These are phyloP conservation scores for Phialocephala subalpina DNA, from an alignment of 2,329 filamentous ascomycete genomes.

Conservation along the genomic window DNA sequence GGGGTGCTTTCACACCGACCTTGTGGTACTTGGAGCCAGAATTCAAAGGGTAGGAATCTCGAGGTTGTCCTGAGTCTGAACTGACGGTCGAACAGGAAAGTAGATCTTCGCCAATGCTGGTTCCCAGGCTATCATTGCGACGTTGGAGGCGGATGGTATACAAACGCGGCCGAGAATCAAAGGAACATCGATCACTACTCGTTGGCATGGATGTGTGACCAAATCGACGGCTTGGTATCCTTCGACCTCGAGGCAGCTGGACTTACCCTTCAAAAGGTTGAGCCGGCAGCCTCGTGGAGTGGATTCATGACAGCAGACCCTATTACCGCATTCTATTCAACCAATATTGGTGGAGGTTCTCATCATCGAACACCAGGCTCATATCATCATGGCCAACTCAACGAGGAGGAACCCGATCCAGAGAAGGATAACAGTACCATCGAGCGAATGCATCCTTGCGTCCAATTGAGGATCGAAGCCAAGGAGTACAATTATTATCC, in stretches of 20 bases:
- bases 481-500: constrained; percentile 9
- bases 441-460: constrained; percentile 20
- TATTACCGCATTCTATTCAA: constrained; percentile 2
- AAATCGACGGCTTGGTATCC: constrained; percentile 17
- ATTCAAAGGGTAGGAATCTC: background rate
- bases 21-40: constrained; percentile 42
- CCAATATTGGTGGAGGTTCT: constrained; percentile 9
- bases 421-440: constrained; percentile 9
- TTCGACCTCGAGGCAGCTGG: constrained; percentile 12
- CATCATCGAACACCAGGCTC: constrained; percentile 18
- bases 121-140: constrained; percentile 28
- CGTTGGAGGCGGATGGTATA: constrained; percentile 16
- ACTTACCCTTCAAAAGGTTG: constrained; percentile 2
- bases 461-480: constrained; percentile 13
- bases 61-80: constrained; percentile 28
- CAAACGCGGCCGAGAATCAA: background rate
- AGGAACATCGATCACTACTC: constrained; percentile 15
- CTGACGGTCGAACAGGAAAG: background rate
- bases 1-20: constrained; percentile 46
- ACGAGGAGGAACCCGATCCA: background rate
- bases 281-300: background rate
- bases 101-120: constrained; percentile 26
- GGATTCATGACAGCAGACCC: constrained; percentile 15
- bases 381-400: constrained; percentile 14
- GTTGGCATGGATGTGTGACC: constrained; percentile 27